These are phyloP conservation scores for Pyrenula aspistea DNA, from an alignment of 495 filamentous ascomycete genomes.

Conservation along the genomic window DNA sequence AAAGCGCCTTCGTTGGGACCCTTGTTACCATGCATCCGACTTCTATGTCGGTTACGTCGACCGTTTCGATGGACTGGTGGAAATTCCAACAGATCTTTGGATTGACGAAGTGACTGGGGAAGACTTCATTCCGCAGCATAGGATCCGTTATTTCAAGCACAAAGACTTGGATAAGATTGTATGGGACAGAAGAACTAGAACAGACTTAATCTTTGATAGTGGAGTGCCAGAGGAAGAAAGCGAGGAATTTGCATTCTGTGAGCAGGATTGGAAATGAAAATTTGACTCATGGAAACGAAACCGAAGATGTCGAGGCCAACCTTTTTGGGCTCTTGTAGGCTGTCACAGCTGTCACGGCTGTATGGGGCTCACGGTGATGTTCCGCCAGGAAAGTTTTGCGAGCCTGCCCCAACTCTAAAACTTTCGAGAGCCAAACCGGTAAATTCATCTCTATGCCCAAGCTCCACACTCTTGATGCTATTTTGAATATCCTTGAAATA, in stretches of 20 bases:
- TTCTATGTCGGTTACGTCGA: slow-evolving; percentile 69
- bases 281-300: too few species aligned
- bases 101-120: slow-evolving; percentile 67
- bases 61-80: slow-evolving; percentile 52
- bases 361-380: too few species aligned
- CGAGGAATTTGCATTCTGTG: not conserved
- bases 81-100: slow-evolving; percentile 54
- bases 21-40: slow-evolving; percentile 42
- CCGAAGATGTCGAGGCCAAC: too few species aligned
- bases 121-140: slow-evolving; percentile 75
- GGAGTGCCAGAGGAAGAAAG: slow-evolving; percentile 13
- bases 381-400: too few species aligned
- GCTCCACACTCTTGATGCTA: too few species aligned
- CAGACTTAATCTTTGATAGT: slow-evolving; percentile 47
- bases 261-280: too few species aligned
- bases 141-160: slow-evolving; percentile 60
- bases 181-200: slow-evolving; percentile 45
- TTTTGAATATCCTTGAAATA: too few species aligned
- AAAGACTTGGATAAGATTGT: slow-evolving; percentile 34
- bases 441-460: too few species aligned
- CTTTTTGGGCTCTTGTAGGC: too few species aligned
- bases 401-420: too few species aligned
- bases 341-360: too few species aligned
- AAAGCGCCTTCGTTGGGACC: slow-evolving; percentile 63
- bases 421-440: too few species aligned